These are phyloP conservation scores for Volvox reticuliferus DNA, from an alignment of 139 green algal genomes.

Conservation along the genomic window DNA sequence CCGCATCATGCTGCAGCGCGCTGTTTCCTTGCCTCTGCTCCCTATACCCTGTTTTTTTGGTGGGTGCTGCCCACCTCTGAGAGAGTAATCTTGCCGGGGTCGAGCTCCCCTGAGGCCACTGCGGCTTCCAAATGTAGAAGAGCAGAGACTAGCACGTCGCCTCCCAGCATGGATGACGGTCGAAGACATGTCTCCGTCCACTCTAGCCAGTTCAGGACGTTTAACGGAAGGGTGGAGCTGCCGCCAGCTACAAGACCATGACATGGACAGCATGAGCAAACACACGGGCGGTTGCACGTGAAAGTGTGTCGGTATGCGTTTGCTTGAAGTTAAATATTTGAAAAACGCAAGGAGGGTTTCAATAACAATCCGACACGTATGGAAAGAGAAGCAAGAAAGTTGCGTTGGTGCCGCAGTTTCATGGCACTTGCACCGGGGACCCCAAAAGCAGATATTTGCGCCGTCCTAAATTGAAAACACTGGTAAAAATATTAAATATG, in stretches of 20 bases:
- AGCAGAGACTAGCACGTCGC: slow-evolving; percentile 12
- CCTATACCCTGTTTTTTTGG: too few species aligned
- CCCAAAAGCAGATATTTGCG: background rate
- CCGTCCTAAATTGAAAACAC: background rate
- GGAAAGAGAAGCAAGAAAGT: too few species aligned
- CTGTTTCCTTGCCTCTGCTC: too few species aligned
- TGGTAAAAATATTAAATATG: background rate
- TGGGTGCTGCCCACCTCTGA: slow-evolving; percentile 66
- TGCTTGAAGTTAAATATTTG: too few species aligned
- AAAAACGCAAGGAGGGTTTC: too few species aligned
- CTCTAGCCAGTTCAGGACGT: slow-evolving; percentile 70
- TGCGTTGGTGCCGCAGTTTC: background rate
- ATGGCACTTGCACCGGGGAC: background rate
- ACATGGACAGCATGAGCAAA: too few species aligned
- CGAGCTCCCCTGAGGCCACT: slow-evolving; percentile 47
- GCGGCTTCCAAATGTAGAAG: slow-evolving; percentile 54
- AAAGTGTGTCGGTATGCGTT: too few species aligned
- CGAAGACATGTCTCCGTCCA: slow-evolving; percentile 73
- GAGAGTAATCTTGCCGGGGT: slow-evolving; percentile 48
- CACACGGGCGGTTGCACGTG: too few species aligned
- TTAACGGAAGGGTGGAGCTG: background rate
- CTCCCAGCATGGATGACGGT: slow-evolving; percentile 51
- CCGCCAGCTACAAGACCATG: background rate
- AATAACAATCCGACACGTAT: too few species aligned
- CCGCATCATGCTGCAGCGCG: too few species aligned